Percentiles rank a stretch among this genome's conserved stretches.
Conservation (phyloP, 305 asterid genomes). For the Plantago coronopus region DNA sequence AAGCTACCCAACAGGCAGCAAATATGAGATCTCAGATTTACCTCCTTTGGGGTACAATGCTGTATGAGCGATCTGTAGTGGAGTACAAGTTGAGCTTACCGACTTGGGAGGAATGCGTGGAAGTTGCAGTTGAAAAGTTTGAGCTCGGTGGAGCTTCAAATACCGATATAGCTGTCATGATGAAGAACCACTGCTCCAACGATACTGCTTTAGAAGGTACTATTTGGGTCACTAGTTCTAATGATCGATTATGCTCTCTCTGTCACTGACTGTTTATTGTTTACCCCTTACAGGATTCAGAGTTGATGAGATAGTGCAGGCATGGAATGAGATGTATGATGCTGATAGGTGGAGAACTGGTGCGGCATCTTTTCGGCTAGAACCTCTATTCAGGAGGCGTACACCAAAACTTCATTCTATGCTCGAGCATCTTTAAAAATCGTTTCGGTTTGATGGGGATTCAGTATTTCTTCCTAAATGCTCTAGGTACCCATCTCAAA, state of each 20-base stretch:
- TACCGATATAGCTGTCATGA: slow-evolving; percentile 84
- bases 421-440: slow-evolving; percentile 54
- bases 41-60: slow-evolving; percentile 82
- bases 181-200: slow-evolving; percentile 91
- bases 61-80: slow-evolving; percentile 85
- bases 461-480: slow-evolving; percentile 16
- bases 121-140: slow-evolving; percentile 86
- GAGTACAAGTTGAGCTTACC: slow-evolving; percentile 79
- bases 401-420: slow-evolving; percentile 64
- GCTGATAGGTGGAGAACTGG: slow-evolving; percentile 79
- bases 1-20: slow-evolving; percentile 64
- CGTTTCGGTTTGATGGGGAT: slow-evolving; percentile 19
- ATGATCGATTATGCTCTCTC: neutral
- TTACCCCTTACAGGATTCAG: slow-evolving; percentile 52
- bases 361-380: slow-evolving; percentile 61
- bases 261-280: slow-evolving; percentile 21
- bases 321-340: slow-evolving; percentile 94
- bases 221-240: slow-evolving; percentile 2
- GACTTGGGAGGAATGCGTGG: slow-evolving; percentile 91
- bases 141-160: slow-evolving; percentile 78
- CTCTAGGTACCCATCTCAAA: slow-evolving; percentile 21
- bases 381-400: slow-evolving; percentile 74
- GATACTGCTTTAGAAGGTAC: slow-evolving; percentile 89
- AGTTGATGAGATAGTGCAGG: slow-evolving; percentile 92
- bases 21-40: slow-evolving; percentile 73